Conservation (phyloP, 1,284 basidiomycete species). For the Peniophora sp. region DNA sequence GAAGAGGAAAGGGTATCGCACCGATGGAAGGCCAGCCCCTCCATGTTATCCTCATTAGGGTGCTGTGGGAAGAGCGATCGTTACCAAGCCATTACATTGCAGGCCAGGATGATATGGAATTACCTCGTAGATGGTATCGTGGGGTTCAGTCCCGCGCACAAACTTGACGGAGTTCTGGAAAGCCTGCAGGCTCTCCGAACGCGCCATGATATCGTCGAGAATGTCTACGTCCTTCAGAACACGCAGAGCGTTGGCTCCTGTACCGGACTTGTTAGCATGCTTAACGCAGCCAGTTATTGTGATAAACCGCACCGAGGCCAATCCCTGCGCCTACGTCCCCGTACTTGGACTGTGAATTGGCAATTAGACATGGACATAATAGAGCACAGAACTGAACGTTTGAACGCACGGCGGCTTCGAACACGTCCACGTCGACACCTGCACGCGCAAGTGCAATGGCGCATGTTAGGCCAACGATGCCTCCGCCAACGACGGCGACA, state of each 20-base stretch:
- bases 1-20: not conserved
- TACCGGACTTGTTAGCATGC: not conserved
- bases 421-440: slow-evolving; percentile 12
- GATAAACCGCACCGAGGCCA: slow-evolving; percentile 25
- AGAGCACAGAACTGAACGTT: not conserved
- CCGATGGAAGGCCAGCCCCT: slow-evolving; percentile 20
- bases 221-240: slow-evolving; percentile 35
- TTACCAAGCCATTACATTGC: not conserved
- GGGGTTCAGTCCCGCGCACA: slow-evolving; percentile 22
- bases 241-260: slow-evolving; percentile 41
- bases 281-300: slow-evolving; percentile 8
- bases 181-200: slow-evolving; percentile 24
- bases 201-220: slow-evolving; percentile 28
- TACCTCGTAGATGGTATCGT: not conserved
- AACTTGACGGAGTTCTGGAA: slow-evolving; percentile 22
- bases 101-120: not conserved
- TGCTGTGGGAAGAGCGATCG: slow-evolving; percentile 24
- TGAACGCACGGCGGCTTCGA: slow-evolving; percentile 12
- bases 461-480: slow-evolving; percentile 12
- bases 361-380: not conserved
- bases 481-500: slow-evolving; percentile 15
- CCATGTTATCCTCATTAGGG: slow-evolving; percentile 14
- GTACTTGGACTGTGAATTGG: slow-evolving; percentile 30
- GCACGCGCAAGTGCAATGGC: slow-evolving; percentile 11
- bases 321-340: slow-evolving; percentile 46